Base-by-base conservation (phyloP, 495 filamentous ascomycete genomes). In the Jackrogersella multiformis region DNA sequence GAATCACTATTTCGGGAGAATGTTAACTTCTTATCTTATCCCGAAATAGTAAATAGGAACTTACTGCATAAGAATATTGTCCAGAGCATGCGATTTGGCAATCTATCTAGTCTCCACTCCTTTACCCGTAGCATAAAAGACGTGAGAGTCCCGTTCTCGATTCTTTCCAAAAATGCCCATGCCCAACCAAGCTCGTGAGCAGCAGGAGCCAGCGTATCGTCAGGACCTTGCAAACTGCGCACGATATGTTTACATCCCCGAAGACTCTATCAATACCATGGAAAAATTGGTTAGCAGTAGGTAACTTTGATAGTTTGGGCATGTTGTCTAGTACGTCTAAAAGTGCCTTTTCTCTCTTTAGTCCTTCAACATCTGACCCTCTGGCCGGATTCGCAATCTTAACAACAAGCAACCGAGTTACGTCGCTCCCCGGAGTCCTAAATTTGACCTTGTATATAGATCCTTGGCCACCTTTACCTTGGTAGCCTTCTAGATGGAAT, bases 71-170 rank as follows among this genome's bases (percentile, higher is more conserved):
- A 21, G 8, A 57, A 57, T n/a, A 57, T 10, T 7, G 12, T 1
- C 54, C 54, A 57, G 2, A 57, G 21, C 20, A 56, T 9, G 16
- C 53, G 53, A 15, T 56, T 56, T 8, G 53, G 53, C 23, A 56
- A 12, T 7, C 23, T 30, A 1, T 9, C 9, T 10, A 30, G 1
- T 10, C 36, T 23, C 2, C 4, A n/a, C 2, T 32, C n/a, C 20
- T 42, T 42, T 2, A 5, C 15, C 28, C 54, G 26, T 15, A 4
- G 0, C 28, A 57, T 32, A 9, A 45, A 34, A 4, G n/a, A 18
- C 2, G 16, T 46, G 9, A 56, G 12, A 3, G 54, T 57, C 9
- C 41, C 54, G 12, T 57, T 57, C 5, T 57, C 54, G 12, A 57
- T 16, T 12, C 10, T 18, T 1, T 57, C 54, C n/a, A 57, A 1